These are phyloP conservation scores for Neopestalotiopsis clavispora DNA, from an alignment of 2,329 filamentous ascomycete genomes.

Conservation along the genomic window DNA sequence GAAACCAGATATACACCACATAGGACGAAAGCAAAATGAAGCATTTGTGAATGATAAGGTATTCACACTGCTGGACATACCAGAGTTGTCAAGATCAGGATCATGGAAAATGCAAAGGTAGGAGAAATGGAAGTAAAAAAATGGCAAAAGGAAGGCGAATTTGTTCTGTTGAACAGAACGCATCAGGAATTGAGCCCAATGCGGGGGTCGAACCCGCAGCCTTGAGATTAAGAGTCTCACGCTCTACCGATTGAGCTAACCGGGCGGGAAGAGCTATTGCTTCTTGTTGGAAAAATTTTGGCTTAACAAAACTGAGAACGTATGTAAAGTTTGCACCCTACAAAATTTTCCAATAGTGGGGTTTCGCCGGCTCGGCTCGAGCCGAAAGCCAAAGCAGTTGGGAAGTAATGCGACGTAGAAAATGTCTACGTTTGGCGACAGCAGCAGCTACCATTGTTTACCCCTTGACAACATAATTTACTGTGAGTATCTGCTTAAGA, in stretches of 20 bases:
- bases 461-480: too few relatives aligned
- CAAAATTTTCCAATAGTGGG: not conserved
- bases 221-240: constrained; percentile 65
- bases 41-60: not conserved
- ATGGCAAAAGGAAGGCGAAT: not conserved
- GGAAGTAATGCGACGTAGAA: too few relatives aligned
- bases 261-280: constrained; percentile 36
- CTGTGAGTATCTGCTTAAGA: too few relatives aligned
- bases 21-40: not conserved
- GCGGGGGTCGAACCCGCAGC: constrained; percentile 45
- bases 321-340: not conserved
- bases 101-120: not conserved
- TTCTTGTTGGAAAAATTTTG: not conserved
- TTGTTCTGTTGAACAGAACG: constrained; percentile 15
- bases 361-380: too few relatives aligned
- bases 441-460: too few relatives aligned
- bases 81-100: not conserved
- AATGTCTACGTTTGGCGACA: too few relatives aligned
- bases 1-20: not conserved
- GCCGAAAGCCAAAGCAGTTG: too few relatives aligned
- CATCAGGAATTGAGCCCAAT: constrained; percentile 43
- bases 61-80: too few relatives aligned
- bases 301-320: not conserved
- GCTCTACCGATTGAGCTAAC: constrained; percentile 74
- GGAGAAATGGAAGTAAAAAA: not conserved